Evolutionary conservation across 2,329 filamentous ascomycete genomes (phyloP).

Genomic region (Apiospora aurea): DNA sequence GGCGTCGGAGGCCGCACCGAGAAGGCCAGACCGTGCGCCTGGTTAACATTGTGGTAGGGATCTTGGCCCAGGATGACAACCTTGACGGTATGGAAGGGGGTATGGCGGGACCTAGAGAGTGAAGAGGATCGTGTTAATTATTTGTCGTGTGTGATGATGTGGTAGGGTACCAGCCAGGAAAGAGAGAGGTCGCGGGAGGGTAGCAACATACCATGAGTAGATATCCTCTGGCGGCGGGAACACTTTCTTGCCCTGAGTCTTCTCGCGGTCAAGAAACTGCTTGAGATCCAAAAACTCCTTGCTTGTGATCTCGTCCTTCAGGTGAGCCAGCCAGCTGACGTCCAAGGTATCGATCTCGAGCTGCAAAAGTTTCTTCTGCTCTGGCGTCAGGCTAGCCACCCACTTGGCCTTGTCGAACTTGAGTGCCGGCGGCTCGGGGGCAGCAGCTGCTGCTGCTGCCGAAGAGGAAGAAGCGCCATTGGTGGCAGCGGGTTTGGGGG

Average conservation of each 20-base stretch:
- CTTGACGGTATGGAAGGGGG: slow-evolving; percentile 86
- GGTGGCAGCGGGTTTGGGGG: slow-evolving; percentile 61
- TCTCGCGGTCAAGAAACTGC: slow-evolving; percentile 82
- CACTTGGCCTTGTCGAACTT: slow-evolving; percentile 92
- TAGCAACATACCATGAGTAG: slow-evolving; percentile 81
- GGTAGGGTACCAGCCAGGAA: neutral
- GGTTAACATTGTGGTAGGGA: slow-evolving; percentile 94
- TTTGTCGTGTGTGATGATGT: neutral
- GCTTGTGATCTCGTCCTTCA: slow-evolving; percentile 84
- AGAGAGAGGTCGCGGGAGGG: neutral
- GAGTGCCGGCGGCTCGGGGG: slow-evolving; percentile 42
- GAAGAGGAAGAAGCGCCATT: slow-evolving; percentile 32
- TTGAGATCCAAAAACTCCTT: slow-evolving; percentile 89
- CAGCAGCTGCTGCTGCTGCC: slow-evolving; percentile 29
- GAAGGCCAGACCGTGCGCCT: slow-evolving; percentile 96
- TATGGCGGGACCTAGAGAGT: slow-evolving; percentile 83
- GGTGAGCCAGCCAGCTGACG: slow-evolving; percentile 86
- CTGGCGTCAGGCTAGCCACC: slow-evolving; percentile 78
- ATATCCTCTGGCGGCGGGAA: slow-evolving; percentile 90
- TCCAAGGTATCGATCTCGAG: slow-evolving; percentile 93
- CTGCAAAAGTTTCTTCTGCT: slow-evolving; percentile 82
- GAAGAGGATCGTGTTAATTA: neutral
- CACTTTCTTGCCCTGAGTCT: slow-evolving; percentile 74
- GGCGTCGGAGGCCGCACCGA: slow-evolving; percentile 88
- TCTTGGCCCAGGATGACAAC: slow-evolving; percentile 95